Percentiles rank a stretch among this genome's conserved stretches.
Evolutionary conservation across 495 filamentous ascomycete species (phyloP).

Genomic region (Niebla homalea): DNA sequence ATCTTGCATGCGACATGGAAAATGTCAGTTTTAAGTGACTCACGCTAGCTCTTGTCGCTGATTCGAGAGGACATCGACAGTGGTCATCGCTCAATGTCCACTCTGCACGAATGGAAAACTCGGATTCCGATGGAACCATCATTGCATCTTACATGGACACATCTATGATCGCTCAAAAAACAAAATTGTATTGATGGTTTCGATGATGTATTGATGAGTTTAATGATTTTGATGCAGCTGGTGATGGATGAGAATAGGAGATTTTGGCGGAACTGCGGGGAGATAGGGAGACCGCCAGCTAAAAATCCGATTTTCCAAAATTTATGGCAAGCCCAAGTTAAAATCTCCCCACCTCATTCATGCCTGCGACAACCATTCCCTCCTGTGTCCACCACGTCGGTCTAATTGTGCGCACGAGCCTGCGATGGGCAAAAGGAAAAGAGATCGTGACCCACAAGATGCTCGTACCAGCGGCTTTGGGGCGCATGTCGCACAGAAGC

Average conservation of each 20-base stretch:
- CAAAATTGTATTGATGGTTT: constrained; percentile 2
- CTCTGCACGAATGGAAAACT: not conserved
- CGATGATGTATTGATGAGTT: not conserved
- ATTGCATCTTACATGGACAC: not conserved
- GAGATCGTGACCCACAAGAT: constrained; percentile 23
- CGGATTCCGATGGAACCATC: not conserved
- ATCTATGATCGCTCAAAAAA: not conserved
- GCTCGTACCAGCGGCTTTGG: constrained; percentile 19
- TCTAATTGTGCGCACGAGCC: constrained; percentile 1
- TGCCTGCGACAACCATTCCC: no score
- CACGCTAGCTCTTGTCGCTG: constrained; percentile 5
- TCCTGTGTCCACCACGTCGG: not conserved
- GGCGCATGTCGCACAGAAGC: constrained; percentile 17
- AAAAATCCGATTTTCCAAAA: no score
- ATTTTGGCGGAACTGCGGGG: no score
- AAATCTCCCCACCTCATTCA: no score
- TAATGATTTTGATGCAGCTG: no score
- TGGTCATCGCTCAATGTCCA: constrained; percentile 3
- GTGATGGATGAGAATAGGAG: no score
- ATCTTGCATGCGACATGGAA: constrained; percentile 8
- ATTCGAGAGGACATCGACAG: constrained; percentile 1
- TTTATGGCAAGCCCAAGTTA: no score
- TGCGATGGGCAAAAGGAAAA: constrained; percentile 68
- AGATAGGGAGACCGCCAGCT: no score
- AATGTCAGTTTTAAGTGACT: constrained; percentile 2